Evolutionary conservation across 1,284 basidiomycete genomes (phyloP).

Genomic region (Apiotrichum gamsii): DNA sequence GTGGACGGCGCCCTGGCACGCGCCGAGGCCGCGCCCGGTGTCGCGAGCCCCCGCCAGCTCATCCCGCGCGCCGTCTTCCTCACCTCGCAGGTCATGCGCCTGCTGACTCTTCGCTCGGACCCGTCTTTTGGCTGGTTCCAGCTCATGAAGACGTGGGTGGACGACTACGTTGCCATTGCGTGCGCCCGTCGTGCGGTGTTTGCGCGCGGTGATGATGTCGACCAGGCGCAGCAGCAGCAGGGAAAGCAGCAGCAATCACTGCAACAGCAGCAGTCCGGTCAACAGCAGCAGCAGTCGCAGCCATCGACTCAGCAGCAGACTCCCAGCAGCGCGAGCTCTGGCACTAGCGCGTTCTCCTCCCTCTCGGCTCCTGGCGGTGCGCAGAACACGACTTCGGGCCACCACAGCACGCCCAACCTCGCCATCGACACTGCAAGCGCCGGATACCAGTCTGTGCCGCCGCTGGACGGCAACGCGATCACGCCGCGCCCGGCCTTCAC

Average conservation of each 20-base stretch:
- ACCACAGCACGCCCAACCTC: constrained; percentile 5
- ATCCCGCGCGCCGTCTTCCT: constrained; percentile 30
- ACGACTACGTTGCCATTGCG: constrained; percentile 36
- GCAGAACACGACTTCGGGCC: no score
- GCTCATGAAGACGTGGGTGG: constrained; percentile 42
- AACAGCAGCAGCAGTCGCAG: no score
- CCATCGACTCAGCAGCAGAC: no score
- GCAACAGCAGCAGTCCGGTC: no score
- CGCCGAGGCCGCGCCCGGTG: constrained; percentile 2
- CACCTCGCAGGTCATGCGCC: constrained; percentile 38
- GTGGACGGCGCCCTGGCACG: constrained; percentile 6
- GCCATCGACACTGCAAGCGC: constrained; percentile 18
- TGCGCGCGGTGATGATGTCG: constrained; percentile 4
- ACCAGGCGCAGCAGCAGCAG: neutral
- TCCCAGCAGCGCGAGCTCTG: no score
- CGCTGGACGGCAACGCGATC: constrained; percentile 14
- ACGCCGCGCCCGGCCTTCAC: constrained; percentile 19
- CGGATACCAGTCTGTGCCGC: constrained; percentile 5
- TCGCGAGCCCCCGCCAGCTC: constrained; percentile 1
- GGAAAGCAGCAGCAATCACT: neutral
- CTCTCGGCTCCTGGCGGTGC: no score
- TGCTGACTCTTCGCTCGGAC: constrained; percentile 35
- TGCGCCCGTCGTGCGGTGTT: constrained; percentile 29
- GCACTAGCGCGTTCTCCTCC: no score
- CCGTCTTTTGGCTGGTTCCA: constrained; percentile 39